Evolutionary conservation across 768 basidiomycete genomes (phyloP), one percentile per base, ranked within the genome.

Genomic region (Mycena indigotica): DNA sequence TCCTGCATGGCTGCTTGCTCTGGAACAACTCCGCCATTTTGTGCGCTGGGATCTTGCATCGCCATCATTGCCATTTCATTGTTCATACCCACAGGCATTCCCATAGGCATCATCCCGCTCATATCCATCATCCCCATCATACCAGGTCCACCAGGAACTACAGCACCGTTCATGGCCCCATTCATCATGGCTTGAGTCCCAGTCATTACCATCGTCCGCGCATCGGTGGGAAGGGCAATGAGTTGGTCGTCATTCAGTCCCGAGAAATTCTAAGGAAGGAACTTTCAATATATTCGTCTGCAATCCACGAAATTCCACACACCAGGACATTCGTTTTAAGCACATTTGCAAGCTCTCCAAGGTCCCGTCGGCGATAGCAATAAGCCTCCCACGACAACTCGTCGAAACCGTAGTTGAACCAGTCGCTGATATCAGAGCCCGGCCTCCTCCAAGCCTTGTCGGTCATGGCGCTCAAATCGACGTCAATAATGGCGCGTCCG

Each of bases 361-460:
- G 70, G 55, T 93, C 90, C 39, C 90, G 81, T 65, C 93, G 80
- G 65, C 92, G 83, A 71, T 91, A 89, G 65, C 88, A 91, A 67
- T 96, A 99, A 39, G 87, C 88, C 68, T 93, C 91, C 94, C 95
- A 99, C 29, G 90, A 91, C 16, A 92, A 82, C 73, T 99, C 97
- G 72, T 99, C 97, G 67, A 98, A 98, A 0, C 97, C 97, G 65
- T 97, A 98, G 73, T 99, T 98, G 75, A 99, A 99, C 90, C 95
- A 99, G 75, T 98, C 95, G 64, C 91, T 89, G 59, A 97, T 80
- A 76, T 97, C 94, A 3, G 91, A 87, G 29, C 97, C 97, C 6
- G 95, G 90, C 57, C 87, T 75, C 60, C 97, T 78, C 97, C 97
- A 99, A 3, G 88, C 87, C 67, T 96, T 96, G 60, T 93, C 90